phyloP scores from a whole-genome alignment of 768 basidiomycete species.

The Leccinum disarticulatum region DNA sequence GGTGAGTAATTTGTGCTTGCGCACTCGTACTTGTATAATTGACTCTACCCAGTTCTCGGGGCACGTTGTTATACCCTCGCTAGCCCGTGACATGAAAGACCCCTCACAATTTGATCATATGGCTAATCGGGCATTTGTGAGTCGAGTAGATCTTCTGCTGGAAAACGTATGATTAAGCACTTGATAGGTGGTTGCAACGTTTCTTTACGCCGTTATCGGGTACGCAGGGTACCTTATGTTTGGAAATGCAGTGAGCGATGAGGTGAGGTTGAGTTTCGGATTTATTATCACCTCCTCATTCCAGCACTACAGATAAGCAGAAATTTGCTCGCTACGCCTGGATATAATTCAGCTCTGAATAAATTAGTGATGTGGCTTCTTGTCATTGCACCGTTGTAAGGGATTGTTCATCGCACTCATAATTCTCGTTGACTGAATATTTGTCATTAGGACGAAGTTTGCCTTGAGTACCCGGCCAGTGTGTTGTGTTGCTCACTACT shows the following conservation, averaged over 20 bases:
- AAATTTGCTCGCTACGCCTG: slow-evolving; percentile 70
- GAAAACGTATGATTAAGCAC: not conserved
- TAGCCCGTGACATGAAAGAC: slow-evolving; percentile 87
- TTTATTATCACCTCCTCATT: not conserved
- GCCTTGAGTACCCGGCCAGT: slow-evolving; percentile 81
- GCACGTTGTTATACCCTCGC: slow-evolving; percentile 87
- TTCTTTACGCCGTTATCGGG: slow-evolving; percentile 66
- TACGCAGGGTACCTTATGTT: slow-evolving; percentile 92
- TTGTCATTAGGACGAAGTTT: slow-evolving; percentile 70
- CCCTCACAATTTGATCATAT: slow-evolving; percentile 78
- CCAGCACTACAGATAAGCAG: slow-evolving; percentile 63
- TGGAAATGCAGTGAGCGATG: slow-evolving; percentile 73
- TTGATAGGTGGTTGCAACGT: slow-evolving; percentile 58
- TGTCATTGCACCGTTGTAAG: slow-evolving; percentile 73
- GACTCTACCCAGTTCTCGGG: slow-evolving; percentile 66
- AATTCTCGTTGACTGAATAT: slow-evolving; percentile 17
- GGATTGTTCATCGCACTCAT: not conserved
- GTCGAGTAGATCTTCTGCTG: slow-evolving; percentile 23
- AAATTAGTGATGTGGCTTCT: slow-evolving; percentile 81
- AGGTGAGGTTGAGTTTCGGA: slow-evolving; percentile 47
- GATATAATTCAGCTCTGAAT: slow-evolving; percentile 73
- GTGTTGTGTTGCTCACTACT: slow-evolving; percentile 24
- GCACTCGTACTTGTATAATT: not conserved
- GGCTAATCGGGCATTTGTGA: slow-evolving; percentile 84
- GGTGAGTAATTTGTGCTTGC: slow-evolving; percentile 40